Conservation (phyloP, 495 filamentous ascomycete species). For the Neurospora tetraspora region DNA sequence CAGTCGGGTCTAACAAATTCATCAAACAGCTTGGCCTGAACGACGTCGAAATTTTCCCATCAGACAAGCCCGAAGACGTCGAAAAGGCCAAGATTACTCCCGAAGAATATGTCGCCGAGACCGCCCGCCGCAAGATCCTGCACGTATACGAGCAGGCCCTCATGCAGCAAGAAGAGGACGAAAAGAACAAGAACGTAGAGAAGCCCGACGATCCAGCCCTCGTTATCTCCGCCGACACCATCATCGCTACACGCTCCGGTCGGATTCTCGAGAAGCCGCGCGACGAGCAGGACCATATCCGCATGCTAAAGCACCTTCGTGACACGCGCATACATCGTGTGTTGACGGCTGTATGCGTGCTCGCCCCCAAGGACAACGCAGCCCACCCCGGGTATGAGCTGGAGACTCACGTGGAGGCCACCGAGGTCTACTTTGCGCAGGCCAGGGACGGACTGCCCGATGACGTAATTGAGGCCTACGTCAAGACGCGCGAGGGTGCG, state of each 20-base stretch:
- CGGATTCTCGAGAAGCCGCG: conserved; percentile 82
- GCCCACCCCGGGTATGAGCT: conserved; percentile 75
- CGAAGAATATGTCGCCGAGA: conserved; percentile 83
- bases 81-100: conserved; percentile 63
- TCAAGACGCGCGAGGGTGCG: conserved; percentile 79
- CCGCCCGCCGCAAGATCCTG: conserved; percentile 70
- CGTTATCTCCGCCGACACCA: conserved; percentile 84
- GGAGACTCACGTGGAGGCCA: conserved; percentile 77
- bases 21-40: conserved; percentile 52
- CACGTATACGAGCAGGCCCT: conserved; percentile 66
- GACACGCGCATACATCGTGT: conserved; percentile 65
- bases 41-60: conserved; percentile 73
- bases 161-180: conserved; percentile 36
- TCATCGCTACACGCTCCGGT: conserved; percentile 69
- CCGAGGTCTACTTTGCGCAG: conserved; percentile 62
- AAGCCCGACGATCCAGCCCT: conserved; percentile 57
- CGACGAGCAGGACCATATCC: conserved; percentile 65
- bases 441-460: conserved; percentile 66
- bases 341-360: conserved; percentile 69
- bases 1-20: neutral
- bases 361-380: conserved; percentile 69
- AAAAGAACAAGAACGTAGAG: neutral
- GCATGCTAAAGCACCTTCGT: conserved; percentile 70
- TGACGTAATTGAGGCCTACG: conserved; percentile 65
- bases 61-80: conserved; percentile 69